Evolutionary conservation across 169 alveolate species (phyloP), one percentile per base, ranked within the genome.

Genomic region (Cryptosporidium ubiquitum): DNA sequence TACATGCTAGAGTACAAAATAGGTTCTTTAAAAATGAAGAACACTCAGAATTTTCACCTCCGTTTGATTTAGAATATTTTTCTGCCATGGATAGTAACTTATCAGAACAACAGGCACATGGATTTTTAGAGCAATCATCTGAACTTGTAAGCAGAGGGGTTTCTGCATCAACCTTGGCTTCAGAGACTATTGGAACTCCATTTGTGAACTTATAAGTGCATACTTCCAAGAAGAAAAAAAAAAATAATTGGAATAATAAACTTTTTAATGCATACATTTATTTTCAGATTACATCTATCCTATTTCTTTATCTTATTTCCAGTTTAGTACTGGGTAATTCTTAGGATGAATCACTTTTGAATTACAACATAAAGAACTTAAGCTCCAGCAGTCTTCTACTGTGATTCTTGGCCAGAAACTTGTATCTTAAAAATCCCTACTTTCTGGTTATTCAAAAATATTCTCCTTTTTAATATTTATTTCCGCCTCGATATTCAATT

Each of bases 41-140:
- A 16, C 89, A 79, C 7, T 79, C 89, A 0, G 89, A 16, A 29
- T 37, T 61, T 16, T 16, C 37, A 7, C 39, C 79, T n/a, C 49
- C 49, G 40, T 44, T 64, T 23, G 57, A 35, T 31, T 23, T 37
- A 1, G 89, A 58, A 47, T 79, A 79, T 23, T 79, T 51, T 39
- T 61, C 73, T 61, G 89, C 89, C 68, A 79, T 20, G 5, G 68
- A 35, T 5, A 61, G 66, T 29, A 79, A 12, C 66, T 79, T 58
- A 18, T 79, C 89, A 47, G 89, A 79, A 20, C 89, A 79, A 29
- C 89, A 79, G 42, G 68, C 49, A 64, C 89, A 79, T 60, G 89
- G 89, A 9, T 58, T 39, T 7, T n/a, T 79, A 5, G 89, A 66
- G 68, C 89, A 79, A 79, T 79, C 68, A 23, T 60, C 89, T 42